Evolutionary conservation across 257 asterid species (phyloP).

Genomic region (Capsicum chinense): DNA sequence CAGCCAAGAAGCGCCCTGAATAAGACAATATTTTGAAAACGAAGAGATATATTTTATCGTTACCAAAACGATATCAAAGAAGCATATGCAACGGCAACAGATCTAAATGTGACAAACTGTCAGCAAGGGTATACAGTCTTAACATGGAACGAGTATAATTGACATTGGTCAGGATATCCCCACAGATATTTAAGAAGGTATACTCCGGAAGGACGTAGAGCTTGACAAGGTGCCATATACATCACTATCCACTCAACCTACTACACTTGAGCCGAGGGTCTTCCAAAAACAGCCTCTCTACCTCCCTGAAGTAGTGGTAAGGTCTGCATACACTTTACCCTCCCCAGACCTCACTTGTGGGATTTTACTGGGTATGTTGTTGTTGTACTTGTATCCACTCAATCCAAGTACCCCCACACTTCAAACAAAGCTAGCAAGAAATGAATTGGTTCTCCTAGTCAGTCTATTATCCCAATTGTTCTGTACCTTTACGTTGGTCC

Average conservation of each 20-base stretch:
- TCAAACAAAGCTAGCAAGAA: not conserved
- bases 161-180: not conserved
- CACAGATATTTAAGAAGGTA: not conserved
- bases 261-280: no score
- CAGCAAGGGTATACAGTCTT: not conserved
- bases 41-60: not conserved
- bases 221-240: not conserved
- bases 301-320: no score
- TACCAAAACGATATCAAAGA: not conserved
- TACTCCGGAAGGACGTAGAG: not conserved
- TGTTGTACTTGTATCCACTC: not conserved
- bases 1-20: slow-evolving; percentile 91
- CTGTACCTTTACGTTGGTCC: not conserved
- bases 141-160: not conserved
- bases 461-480: not conserved
- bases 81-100: not conserved
- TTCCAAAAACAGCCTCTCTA: no score
- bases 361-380: no score
- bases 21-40: slow-evolving; percentile 18
- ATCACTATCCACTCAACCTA: not conserved
- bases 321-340: no score
- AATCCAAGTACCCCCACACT: not conserved
- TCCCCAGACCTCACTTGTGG: no score
- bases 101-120: not conserved
- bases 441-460: not conserved